These are phyloP conservation scores for Leucogyrophana mollusca DNA, from an alignment of 768 basidiomycete species.

Conservation along the genomic window DNA sequence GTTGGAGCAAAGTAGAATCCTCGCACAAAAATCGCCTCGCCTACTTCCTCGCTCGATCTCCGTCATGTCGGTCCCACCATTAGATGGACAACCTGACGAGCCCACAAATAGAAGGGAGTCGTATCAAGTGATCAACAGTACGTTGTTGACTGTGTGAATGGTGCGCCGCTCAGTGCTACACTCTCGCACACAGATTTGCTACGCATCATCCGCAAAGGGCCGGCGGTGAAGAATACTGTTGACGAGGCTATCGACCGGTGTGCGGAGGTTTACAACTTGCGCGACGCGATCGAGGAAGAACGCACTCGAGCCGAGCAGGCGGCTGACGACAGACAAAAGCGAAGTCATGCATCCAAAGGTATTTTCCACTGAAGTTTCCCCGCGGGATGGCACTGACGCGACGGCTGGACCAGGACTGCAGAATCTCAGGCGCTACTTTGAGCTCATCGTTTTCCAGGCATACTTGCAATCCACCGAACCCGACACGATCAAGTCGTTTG, in stretches of 20 bases:
- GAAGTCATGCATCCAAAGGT: slow-evolving; percentile 72
- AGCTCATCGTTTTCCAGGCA: slow-evolving; percentile 85
- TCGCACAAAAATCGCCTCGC: slow-evolving; percentile 31
- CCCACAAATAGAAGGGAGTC: slow-evolving; percentile 49
- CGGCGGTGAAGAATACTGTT: slow-evolving; percentile 80
- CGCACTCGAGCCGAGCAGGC: slow-evolving; percentile 77
- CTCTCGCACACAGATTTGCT: slow-evolving; percentile 56
- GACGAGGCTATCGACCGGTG: slow-evolving; percentile 90
- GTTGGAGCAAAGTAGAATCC: slow-evolving; percentile 46
- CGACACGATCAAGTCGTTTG: slow-evolving; percentile 73
- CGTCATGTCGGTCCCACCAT: slow-evolving; percentile 27
- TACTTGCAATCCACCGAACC: slow-evolving; percentile 81
- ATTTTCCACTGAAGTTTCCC: slow-evolving; percentile 6
- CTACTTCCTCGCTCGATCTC: slow-evolving; percentile 35
- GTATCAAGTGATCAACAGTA: slow-evolving; percentile 90
- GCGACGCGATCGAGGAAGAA: slow-evolving; percentile 85
- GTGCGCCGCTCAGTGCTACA: slow-evolving; percentile 2
- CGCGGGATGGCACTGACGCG: background rate
- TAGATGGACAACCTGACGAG: slow-evolving; percentile 21
- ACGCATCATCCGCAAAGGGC: slow-evolving; percentile 83
- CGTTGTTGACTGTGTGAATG: slow-evolving; percentile 19
- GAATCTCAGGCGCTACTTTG: slow-evolving; percentile 82
- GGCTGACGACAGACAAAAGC: slow-evolving; percentile 67
- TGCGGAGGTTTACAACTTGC: slow-evolving; percentile 76
- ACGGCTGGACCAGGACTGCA: slow-evolving; percentile 59